Conservation (phyloP, 768 basidiomycete genomes). For the Lactarius akahatsu region DNA sequence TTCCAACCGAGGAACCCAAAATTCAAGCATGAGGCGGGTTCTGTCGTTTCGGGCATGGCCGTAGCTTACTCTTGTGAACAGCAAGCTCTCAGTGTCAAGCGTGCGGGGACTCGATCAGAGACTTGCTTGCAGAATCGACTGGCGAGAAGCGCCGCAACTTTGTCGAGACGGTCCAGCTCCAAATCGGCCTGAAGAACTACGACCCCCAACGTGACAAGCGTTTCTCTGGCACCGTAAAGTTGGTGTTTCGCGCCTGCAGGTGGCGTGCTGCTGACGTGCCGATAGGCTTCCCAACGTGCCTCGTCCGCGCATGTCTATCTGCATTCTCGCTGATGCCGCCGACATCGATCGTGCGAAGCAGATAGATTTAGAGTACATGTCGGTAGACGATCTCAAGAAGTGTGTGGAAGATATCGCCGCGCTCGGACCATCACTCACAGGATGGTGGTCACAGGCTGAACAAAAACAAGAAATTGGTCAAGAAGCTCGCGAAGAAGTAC, state of each 20-base stretch:
- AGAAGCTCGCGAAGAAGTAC: constrained; percentile 99
- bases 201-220: constrained; percentile 99
- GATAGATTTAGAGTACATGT: constrained; percentile 98
- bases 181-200: constrained; percentile 98
- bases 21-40: constrained; percentile 30
- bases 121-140: constrained; percentile 77
- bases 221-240: constrained; percentile 99
- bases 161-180: constrained; percentile 93
- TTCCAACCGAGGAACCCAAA: constrained; percentile 15
- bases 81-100: constrained; percentile 98
- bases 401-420: constrained; percentile 37
- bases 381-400: constrained; percentile 99
- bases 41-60: too few species aligned
- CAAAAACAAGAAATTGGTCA: constrained; percentile 99
- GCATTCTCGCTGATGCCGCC: constrained; percentile 98
- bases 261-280: background rate
- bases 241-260: constrained; percentile 31
- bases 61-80: constrained; percentile 30
- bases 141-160: constrained; percentile 93
- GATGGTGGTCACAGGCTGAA: constrained; percentile 62
- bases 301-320: constrained; percentile 98
- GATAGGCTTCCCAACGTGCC: constrained; percentile 91
- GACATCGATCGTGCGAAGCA: constrained; percentile 99
- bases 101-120: constrained; percentile 98
- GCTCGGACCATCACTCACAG: background rate